Conservation (phyloP, 306 rosid species). For the Citrullus amarus region DNA sequence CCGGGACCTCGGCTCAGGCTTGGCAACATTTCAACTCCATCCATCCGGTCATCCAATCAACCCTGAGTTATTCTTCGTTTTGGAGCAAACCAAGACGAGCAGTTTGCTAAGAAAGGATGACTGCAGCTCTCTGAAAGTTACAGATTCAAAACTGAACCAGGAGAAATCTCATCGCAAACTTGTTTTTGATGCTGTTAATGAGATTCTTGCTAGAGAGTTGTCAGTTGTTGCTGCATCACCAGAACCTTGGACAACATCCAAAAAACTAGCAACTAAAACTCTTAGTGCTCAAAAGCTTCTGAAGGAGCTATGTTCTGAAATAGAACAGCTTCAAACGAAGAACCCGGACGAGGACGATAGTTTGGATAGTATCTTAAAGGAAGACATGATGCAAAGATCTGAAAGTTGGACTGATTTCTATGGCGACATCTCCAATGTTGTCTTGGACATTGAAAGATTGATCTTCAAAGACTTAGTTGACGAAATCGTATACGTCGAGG, state of each 20-base stretch:
- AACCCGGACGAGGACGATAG: conserved; percentile 46
- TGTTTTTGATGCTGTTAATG: conserved; percentile 74
- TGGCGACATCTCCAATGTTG: conserved; percentile 48
- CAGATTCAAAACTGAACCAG: conserved; percentile 6
- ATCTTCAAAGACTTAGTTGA: conserved; percentile 73
- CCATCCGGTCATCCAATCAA: conserved; percentile 75
- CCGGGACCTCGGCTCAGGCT: conserved; percentile 66
- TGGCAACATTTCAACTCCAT: conserved; percentile 66
- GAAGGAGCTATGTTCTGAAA: conserved; percentile 70
- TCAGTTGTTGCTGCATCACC: conserved; percentile 23
- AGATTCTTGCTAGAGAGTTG: conserved; percentile 51
- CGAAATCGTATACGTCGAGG: conserved; percentile 66
- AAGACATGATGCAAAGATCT: conserved; percentile 55
- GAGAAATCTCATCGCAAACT: conserved; percentile 70
- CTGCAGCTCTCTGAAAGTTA: conserved; percentile 21
- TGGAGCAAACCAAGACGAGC: conserved; percentile 91
- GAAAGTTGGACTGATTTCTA: conserved; percentile 60
- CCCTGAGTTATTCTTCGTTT: conserved; percentile 80
- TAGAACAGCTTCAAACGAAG: conserved; percentile 49
- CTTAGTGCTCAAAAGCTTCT: conserved; percentile 82
- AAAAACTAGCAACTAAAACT: conserved; percentile 48
- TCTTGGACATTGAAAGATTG: conserved; percentile 60
- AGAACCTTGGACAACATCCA: conserved; percentile 52
- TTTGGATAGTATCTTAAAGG: conserved; percentile 33
- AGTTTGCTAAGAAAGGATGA: conserved; percentile 52